phyloP scores from a whole-genome alignment of 1,139 yeast species.

The Protomyces inouyei region DNA sequence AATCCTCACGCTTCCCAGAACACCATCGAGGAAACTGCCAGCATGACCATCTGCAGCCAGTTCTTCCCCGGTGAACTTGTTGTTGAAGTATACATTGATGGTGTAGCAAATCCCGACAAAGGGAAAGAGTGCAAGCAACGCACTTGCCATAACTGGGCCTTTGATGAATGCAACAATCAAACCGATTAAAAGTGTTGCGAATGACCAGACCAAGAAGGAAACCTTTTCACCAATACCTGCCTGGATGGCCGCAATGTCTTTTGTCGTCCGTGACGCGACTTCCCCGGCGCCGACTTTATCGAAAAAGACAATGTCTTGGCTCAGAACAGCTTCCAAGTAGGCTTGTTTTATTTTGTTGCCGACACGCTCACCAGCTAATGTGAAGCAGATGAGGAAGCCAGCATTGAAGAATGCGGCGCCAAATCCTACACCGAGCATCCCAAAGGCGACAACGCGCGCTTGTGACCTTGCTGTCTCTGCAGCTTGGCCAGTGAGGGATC shows the following conservation, averaged over 20 bases:
- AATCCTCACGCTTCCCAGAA: conserved; percentile 44
- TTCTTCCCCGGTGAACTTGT: conserved; percentile 39
- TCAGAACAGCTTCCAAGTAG: conserved; percentile 41
- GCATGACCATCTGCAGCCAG: conserved; percentile 41
- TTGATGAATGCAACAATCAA: conserved; percentile 43
- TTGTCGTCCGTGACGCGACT: conserved; percentile 44
- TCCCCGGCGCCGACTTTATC: conserved; percentile 48
- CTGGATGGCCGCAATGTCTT: conserved; percentile 44
- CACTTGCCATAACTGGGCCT: conserved; percentile 43
- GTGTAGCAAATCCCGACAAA: conserved; percentile 40
- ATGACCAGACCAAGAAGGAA: conserved; percentile 43
- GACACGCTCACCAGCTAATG: conserved; percentile 44
- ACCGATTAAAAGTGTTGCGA: conserved; percentile 44
- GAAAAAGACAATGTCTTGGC: conserved; percentile 46
- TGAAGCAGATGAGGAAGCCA: conserved; percentile 33
- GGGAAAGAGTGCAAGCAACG: conserved; percentile 42
- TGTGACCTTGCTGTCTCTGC: conserved; percentile 11
- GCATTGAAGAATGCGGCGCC: conserved; percentile 34
- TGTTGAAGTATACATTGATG: conserved; percentile 29
- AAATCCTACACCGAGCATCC: conserved; percentile 32
- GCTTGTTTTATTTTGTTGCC: conserved; percentile 44
- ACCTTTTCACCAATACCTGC: conserved; percentile 47
- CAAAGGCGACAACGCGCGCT: conserved; percentile 15
- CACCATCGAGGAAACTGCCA: conserved; percentile 45
- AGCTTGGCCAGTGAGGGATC: background rate